These are phyloP conservation scores for Capronia coronata DNA, from an alignment of 2,329 filamentous ascomycete species.

Conservation along the genomic window DNA sequence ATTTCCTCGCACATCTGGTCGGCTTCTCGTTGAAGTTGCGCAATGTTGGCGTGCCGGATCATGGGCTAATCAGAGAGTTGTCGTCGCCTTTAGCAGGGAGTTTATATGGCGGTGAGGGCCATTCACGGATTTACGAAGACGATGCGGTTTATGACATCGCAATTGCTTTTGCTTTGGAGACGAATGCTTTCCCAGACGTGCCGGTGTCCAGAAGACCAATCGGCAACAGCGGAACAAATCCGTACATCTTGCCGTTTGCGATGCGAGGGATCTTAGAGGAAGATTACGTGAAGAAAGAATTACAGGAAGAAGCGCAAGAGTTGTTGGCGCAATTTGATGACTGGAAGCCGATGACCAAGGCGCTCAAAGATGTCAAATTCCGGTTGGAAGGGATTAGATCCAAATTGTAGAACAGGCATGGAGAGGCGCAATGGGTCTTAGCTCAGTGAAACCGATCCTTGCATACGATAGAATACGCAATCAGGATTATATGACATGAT, in stretches of 20 bases:
- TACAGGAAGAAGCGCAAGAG: constrained; percentile 68
- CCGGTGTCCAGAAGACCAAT: constrained; percentile 48
- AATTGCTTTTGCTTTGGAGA: constrained; percentile 67
- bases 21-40: constrained; percentile 90
- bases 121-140: constrained; percentile 90
- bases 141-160: constrained; percentile 75
- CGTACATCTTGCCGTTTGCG: constrained; percentile 89
- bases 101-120: constrained; percentile 84
- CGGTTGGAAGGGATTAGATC: constrained; percentile 84
- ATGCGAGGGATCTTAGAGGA: constrained; percentile 92
- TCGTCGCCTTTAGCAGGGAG: constrained; percentile 83
- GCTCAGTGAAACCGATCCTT: too few species aligned
- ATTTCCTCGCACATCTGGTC: constrained; percentile 88
- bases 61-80: constrained; percentile 85
- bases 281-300: constrained; percentile 75
- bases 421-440: too few species aligned
- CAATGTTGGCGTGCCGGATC: constrained; percentile 86
- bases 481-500: too few species aligned
- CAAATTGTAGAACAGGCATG: constrained; percentile 50
- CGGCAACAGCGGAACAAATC: constrained; percentile 53
- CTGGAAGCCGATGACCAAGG: constrained; percentile 87
- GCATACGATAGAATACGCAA: too few species aligned
- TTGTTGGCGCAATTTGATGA: constrained; percentile 83
- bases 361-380: constrained; percentile 92
- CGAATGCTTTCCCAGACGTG: constrained; percentile 48